A percentile compares a stretch with the other conserved stretches of the same genome.
phyloP scores from a whole-genome alignment of 1,139 yeast species.

The Candida tropicalis region DNA sequence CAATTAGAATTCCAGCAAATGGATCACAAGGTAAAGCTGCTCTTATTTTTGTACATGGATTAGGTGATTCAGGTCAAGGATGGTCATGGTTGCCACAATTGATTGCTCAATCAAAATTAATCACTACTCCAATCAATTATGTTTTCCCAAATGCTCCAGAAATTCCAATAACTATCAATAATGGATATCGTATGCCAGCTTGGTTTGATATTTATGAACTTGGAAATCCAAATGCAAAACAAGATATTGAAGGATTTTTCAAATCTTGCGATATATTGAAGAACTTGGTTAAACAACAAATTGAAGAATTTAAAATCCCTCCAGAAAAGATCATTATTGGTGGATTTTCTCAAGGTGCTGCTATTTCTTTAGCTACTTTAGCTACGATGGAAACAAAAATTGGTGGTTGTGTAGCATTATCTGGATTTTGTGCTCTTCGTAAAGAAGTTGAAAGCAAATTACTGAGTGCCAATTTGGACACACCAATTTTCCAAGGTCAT shows the following conservation, averaged over 20 bases:
- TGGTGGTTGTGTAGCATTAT: slow-evolving; percentile 77
- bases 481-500: slow-evolving; percentile 89
- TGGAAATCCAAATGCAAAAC: slow-evolving; percentile 48
- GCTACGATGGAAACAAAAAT: slow-evolving; percentile 55
- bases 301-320: slow-evolving; percentile 58
- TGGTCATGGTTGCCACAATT: slow-evolving; percentile 78
- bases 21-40: slow-evolving; percentile 49
- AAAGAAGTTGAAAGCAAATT: slow-evolving; percentile 35
- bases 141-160: slow-evolving; percentile 89
- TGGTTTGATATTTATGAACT: slow-evolving; percentile 84
- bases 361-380: slow-evolving; percentile 64
- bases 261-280: slow-evolving; percentile 57
- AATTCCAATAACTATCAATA: slow-evolving; percentile 67
- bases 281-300: slow-evolving; percentile 61
- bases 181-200: slow-evolving; percentile 71
- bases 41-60: slow-evolving; percentile 82
- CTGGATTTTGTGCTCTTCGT: slow-evolving; percentile 73
- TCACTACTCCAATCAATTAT: slow-evolving; percentile 64
- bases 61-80: slow-evolving; percentile 90
- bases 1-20: slow-evolving; percentile 26
- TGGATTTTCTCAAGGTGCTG: slow-evolving; percentile 96
- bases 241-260: slow-evolving; percentile 68
- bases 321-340: slow-evolving; percentile 79
- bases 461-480: slow-evolving; percentile 47
- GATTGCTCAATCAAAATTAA: slow-evolving; percentile 42